Base-by-base conservation (phyloP, 2,329 filamentous ascomycete genomes). In the Dichotomopilus funicola region DNA sequence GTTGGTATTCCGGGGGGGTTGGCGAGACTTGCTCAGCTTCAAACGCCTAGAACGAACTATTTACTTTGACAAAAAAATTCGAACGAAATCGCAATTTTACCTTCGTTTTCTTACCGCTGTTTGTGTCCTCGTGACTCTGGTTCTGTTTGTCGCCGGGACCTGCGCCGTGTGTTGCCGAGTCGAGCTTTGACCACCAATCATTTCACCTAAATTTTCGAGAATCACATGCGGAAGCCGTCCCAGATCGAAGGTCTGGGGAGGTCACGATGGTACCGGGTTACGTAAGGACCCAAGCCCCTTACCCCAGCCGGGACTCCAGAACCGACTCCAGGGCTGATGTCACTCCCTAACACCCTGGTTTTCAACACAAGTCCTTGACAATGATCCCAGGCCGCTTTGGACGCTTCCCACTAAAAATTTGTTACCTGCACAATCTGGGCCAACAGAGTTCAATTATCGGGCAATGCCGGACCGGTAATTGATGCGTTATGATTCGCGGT, bases 221-320 rank as follows among this genome's bases (percentile, higher is more conserved):
- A 47, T 59, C 51, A 59, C 54, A 58, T 60, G 58, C 40, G 51
- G 44, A 41, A 31, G 42, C 37, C 8, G 36, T 8, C 34, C 51
- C 51, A 11, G 52, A n/a, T 11, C 46, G 42, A 43, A 36, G 8
- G 38, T 12, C 38, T 35, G 49, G 37, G 51, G 45, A 56, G 58
- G 60, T 62, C 58, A 63, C 59, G 54, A 51, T 61, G 59, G 45
- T 56, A 53, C 48, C 36, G 27, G 43, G 62, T 65, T 65, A 65
- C 62, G 63, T 64, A 65, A 64, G 52, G 58, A 37, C n/a, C 49
- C 54, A 45, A 35, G 37, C 38, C 40, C 54, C n/a, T 4, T 27
- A 19, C 12, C 27, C 19, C 19, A 27, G 19, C 19, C 19, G 19
- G 19, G 19, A 27, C 19, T 27, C 19, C 19, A 27, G 19, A 27